Conservation (phyloP, 345 rosid genomes). For the Camelina hispida region DNA sequence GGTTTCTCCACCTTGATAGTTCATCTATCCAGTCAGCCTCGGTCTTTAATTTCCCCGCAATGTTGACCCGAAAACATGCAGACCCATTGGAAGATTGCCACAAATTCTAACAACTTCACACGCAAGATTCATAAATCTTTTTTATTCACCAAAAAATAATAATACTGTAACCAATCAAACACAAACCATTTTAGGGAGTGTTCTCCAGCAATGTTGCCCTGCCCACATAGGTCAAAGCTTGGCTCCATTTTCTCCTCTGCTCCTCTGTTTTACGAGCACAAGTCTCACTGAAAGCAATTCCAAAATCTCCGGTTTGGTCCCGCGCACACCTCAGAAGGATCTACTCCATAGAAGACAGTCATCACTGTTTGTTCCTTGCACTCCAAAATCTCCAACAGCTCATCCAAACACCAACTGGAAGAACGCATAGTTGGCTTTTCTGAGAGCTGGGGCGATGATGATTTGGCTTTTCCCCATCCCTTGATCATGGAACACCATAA, state of each 20-base stretch:
- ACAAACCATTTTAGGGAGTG: conserved; percentile 2
- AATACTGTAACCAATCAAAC: neutral
- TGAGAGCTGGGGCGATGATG: too few relatives aligned
- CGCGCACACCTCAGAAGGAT: neutral
- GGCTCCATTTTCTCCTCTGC: neutral
- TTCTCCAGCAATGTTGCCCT: neutral
- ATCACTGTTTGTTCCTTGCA: neutral
- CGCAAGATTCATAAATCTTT: neutral
- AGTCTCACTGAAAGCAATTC: neutral
- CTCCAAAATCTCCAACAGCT: conserved; percentile 6
- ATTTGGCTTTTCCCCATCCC: too few relatives aligned
- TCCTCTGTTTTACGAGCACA: neutral
- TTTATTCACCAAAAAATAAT: too few relatives aligned
- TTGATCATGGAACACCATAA: too few relatives aligned
- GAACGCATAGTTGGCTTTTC: neutral
- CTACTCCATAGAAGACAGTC: neutral
- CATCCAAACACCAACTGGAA: conserved; percentile 6
- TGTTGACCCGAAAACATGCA: neutral
- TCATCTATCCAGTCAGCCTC: neutral
- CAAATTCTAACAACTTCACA: neutral
- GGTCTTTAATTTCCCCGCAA: neutral
- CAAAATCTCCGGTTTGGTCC: neutral
- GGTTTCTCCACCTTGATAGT: neutral
- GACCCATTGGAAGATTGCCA: neutral
- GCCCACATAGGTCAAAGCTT: conserved; percentile 3